Evolutionary conservation across 1,284 basidiomycete genomes (phyloP), one percentile per base, ranked within the genome.

Genomic region (Meira nashicola): DNA sequence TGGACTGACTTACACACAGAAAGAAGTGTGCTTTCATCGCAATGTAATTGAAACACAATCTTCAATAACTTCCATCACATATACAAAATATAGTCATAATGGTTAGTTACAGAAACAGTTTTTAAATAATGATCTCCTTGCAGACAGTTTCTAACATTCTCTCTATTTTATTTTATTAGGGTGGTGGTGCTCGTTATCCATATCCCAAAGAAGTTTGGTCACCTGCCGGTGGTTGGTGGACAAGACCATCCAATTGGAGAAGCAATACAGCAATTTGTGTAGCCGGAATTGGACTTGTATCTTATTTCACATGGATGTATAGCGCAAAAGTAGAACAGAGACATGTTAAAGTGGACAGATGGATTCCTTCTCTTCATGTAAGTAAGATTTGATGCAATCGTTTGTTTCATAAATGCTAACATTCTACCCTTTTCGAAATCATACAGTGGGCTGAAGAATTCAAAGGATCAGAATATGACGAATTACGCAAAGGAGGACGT

Each of bases 171-270:
- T 6, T 4, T 6, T 4, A n/a, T 39, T 38, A 53, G 68, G 79
- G 78, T 65, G 79, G 76, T 63, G 78, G 79, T 59, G 77, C 78
- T 66, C 82, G 81, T 65, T 84, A 82, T 74, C 82, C 83, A 55
- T 84, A 81, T 77, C 83, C 83, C 33, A 83, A 83, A 78, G 82
- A 83, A 73, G 83, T 84, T 61, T 84, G 82, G 82, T 79, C 80
- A 49, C 83, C 83, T 54, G 75, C 80, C 63, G 56, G 67, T 65
- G 83, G 83, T 54, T 84, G 83, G 83, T 84, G 83, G 83, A 80
- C 82, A 50, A 75, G 82, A 28, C 83, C 83, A 23, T 67, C 74
- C 12, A 84, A 83, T 78, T 84, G 83, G 83, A 77, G 73, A 43
- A 63, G 79, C 46, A 83, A 83, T 76, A 84, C 83, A 6, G 79